These are phyloP conservation scores for Tulasnella sp. DNA, from an alignment of 768 basidiomycete genomes.

Conservation along the genomic window DNA sequence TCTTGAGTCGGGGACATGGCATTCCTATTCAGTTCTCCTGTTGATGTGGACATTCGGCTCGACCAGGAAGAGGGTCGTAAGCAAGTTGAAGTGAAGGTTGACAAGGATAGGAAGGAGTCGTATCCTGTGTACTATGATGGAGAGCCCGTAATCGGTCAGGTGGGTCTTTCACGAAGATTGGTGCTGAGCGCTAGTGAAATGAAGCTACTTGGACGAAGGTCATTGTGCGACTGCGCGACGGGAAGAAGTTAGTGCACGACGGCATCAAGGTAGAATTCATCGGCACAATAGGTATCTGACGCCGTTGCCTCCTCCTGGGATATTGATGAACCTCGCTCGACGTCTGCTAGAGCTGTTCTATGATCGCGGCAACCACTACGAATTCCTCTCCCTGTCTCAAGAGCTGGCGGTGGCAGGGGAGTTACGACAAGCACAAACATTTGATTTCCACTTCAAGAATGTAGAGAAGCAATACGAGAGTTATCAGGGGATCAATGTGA, in stretches of 20 bases:
- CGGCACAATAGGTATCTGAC: constrained; percentile 72
- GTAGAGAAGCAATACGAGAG: constrained; percentile 99
- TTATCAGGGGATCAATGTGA: constrained; percentile 97
- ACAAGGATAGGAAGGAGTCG: constrained; percentile 69
- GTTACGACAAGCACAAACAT: constrained; percentile 91
- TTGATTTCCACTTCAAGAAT: constrained; percentile 96
- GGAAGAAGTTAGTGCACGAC: constrained; percentile 88
- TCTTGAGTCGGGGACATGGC: constrained; percentile 23
- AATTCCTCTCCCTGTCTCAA: constrained; percentile 90
- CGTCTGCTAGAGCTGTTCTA: constrained; percentile 66
- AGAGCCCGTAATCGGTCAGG: constrained; percentile 81
- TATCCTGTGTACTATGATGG: constrained; percentile 96
- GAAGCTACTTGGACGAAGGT: constrained; percentile 36
- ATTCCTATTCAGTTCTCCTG: constrained; percentile 83
- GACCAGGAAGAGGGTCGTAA: constrained; percentile 79
- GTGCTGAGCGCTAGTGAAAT: neutral
- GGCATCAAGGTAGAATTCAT: constrained; percentile 98
- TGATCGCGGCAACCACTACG: constrained; percentile 95
- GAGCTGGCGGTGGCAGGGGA: constrained; percentile 94
- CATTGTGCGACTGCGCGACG: constrained; percentile 78
- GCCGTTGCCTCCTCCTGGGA: neutral
- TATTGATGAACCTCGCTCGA: neutral
- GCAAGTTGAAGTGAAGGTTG: constrained; percentile 78
- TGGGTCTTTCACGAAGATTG: constrained; percentile 23
- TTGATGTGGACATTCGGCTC: constrained; percentile 84